Percentiles rank a stretch among this genome's conserved stretches.
Conservation (phyloP, 768 basidiomycete species). For the Chiua virens region DNA sequence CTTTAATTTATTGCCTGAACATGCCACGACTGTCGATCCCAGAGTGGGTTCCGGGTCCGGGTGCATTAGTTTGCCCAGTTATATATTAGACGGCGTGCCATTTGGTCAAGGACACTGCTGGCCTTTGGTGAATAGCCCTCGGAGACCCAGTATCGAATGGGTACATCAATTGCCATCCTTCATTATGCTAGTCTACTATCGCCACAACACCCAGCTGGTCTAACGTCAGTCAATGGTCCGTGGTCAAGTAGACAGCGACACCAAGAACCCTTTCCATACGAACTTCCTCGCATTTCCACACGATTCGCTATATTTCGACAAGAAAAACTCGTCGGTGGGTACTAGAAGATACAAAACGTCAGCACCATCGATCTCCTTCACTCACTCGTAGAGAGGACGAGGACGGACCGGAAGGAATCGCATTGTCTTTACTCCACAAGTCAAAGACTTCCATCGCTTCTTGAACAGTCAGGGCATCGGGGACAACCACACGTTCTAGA, state of each 20-base stretch:
- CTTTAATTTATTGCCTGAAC: too few species aligned
- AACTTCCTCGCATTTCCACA: conserved; percentile 81
- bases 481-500: conserved; percentile 49
- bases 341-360: conserved; percentile 20
- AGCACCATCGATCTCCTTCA: neutral
- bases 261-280: conserved; percentile 62
- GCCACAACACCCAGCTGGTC: neutral
- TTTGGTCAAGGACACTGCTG: too few species aligned
- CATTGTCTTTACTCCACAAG: conserved; percentile 66
- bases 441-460: conserved; percentile 81
- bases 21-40: too few species aligned
- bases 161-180: too few species aligned
- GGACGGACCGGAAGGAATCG: conserved; percentile 49
- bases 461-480: conserved; percentile 54
- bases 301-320: conserved; percentile 76
- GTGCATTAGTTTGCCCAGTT: too few species aligned
- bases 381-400: neutral
- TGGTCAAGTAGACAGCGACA: conserved; percentile 25
- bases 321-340: conserved; percentile 67
- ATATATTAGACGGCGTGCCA: too few species aligned
- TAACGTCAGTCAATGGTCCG: neutral
- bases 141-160: too few species aligned
- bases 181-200: neutral
- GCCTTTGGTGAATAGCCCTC: too few species aligned
- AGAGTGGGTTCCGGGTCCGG: too few species aligned